Evolutionary conservation across 371 early-diverging fungal genomes (phyloP).

Genomic region (Catenaria anguillulae): DNA sequence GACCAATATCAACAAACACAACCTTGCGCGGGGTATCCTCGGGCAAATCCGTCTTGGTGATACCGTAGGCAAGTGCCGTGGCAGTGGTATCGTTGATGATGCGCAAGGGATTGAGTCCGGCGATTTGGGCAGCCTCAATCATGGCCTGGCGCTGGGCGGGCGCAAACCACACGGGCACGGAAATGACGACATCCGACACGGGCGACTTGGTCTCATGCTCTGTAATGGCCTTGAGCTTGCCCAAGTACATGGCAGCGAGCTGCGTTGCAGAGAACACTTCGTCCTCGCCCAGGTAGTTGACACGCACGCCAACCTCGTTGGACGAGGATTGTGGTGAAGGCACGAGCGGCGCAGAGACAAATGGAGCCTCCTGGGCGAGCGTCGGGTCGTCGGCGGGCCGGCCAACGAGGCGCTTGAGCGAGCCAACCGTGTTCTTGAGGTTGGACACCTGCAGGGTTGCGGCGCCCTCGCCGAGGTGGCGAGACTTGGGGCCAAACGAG

Average conservation of each 20-base stretch:
- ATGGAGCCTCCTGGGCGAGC: constrained; percentile 62
- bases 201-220: constrained; percentile 63
- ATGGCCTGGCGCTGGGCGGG: constrained; percentile 84
- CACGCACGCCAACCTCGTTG: constrained; percentile 55
- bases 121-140: constrained; percentile 74
- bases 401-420: constrained; percentile 86
- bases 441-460: constrained; percentile 88
- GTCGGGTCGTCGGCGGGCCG: constrained; percentile 78
- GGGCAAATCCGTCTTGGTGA: constrained; percentile 91
- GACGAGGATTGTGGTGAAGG: constrained; percentile 44
- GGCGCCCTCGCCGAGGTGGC: constrained; percentile 88
- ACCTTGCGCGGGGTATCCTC: constrained; percentile 86
- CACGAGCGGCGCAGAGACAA: constrained; percentile 62
- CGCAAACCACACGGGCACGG: constrained; percentile 88
- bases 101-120: constrained; percentile 82
- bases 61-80: constrained; percentile 90
- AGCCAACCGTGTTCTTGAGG: constrained; percentile 87
- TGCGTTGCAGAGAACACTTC: constrained; percentile 72
- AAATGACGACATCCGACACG: constrained; percentile 85
- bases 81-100: constrained; percentile 88
- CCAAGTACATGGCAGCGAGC: constrained; percentile 83
- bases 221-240: constrained; percentile 81
- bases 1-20: constrained; percentile 87
- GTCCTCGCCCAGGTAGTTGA: constrained; percentile 61
- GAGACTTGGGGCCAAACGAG: constrained; percentile 85